Conservation (phyloP, 768 basidiomycete species). For the Tulasnella sp. region DNA sequence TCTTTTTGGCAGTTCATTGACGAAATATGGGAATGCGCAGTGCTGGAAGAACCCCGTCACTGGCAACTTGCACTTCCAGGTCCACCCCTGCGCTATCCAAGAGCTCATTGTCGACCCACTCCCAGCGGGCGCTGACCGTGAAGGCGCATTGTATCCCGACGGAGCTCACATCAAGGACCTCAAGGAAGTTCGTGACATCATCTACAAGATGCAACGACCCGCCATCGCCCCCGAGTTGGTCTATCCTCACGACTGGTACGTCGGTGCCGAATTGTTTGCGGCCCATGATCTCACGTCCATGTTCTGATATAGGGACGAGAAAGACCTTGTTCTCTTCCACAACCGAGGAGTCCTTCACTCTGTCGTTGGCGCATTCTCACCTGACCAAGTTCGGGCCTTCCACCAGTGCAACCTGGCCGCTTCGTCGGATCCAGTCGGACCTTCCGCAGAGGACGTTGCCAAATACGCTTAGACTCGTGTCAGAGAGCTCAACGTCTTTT, state of each 20-base stretch:
- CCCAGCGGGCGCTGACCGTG: slow-evolving; percentile 53
- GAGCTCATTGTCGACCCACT: slow-evolving; percentile 72
- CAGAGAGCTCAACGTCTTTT: not conserved
- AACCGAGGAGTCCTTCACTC: slow-evolving; percentile 79
- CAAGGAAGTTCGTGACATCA: slow-evolving; percentile 61
- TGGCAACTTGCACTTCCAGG: slow-evolving; percentile 77
- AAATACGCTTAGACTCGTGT: slow-evolving; percentile 48
- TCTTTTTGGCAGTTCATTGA: not conserved
- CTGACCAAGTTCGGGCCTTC: slow-evolving; percentile 62
- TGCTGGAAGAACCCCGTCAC: slow-evolving; percentile 95
- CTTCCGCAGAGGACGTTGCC: slow-evolving; percentile 61
- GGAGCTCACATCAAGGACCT: slow-evolving; percentile 74
- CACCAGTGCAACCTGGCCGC: slow-evolving; percentile 86
- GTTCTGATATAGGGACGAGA: slow-evolving; percentile 45
- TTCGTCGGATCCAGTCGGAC: slow-evolving; percentile 65
- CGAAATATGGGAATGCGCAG: not conserved
- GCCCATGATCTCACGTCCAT: not conserved
- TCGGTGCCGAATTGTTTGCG: not conserved
- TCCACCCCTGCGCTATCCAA: slow-evolving; percentile 73
- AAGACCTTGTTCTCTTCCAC: slow-evolving; percentile 80
- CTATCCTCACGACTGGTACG: slow-evolving; percentile 83
- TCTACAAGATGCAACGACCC: slow-evolving; percentile 86
- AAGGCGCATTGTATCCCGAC: slow-evolving; percentile 75
- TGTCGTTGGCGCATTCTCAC: slow-evolving; percentile 69
- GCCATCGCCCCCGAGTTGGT: slow-evolving; percentile 80